phyloP scores from a whole-genome alignment of 345 rosid genomes.

The Boechera stricta region DNA sequence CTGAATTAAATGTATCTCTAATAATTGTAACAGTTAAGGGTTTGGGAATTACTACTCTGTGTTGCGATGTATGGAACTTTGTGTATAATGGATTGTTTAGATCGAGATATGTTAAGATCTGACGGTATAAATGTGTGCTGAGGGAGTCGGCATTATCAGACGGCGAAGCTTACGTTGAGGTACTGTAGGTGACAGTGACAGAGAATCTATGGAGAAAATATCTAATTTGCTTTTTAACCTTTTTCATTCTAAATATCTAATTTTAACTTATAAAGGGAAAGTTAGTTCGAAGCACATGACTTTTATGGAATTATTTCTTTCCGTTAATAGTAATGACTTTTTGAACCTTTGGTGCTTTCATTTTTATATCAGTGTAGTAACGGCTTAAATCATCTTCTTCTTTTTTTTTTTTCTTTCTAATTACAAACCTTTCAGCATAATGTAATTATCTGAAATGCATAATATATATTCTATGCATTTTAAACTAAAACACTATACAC shows the following conservation, averaged over 20 bases:
- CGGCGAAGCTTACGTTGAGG: slow-evolving; percentile 7
- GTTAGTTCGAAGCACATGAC: slow-evolving; percentile 28
- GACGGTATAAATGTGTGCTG: slow-evolving; percentile 16
- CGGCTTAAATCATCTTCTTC: not conserved
- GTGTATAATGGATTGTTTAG: not conserved
- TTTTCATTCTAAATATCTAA: not conserved
- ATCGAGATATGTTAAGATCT: slow-evolving; percentile 15
- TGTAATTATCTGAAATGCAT: no score
- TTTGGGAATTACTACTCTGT: slow-evolving; percentile 20
- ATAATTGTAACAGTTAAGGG: slow-evolving; percentile 3
- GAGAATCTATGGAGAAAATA: slow-evolving; percentile 27
- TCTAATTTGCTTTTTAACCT: slow-evolving; percentile 19
- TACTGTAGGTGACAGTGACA: slow-evolving; percentile 13
- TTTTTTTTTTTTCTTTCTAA: not conserved
- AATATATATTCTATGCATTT: no score
- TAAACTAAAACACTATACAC: no score
- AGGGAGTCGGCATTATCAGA: slow-evolving; percentile 20
- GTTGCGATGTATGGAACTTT: slow-evolving; percentile 8
- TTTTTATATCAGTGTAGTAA: not conserved
- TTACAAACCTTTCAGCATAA: not conserved
- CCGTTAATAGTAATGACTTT: slow-evolving; percentile 27
- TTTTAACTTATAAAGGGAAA: slow-evolving; percentile 25
- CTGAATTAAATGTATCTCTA: slow-evolving; percentile 14
- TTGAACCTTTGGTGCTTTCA: slow-evolving; percentile 1
- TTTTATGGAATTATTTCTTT: slow-evolving; percentile 4